A percentile compares a stretch with the other conserved stretches of the same genome.
These are phyloP conservation scores for Didymella glomerata DNA, from an alignment of 2,329 filamentous ascomycete species.

Conservation along the genomic window DNA sequence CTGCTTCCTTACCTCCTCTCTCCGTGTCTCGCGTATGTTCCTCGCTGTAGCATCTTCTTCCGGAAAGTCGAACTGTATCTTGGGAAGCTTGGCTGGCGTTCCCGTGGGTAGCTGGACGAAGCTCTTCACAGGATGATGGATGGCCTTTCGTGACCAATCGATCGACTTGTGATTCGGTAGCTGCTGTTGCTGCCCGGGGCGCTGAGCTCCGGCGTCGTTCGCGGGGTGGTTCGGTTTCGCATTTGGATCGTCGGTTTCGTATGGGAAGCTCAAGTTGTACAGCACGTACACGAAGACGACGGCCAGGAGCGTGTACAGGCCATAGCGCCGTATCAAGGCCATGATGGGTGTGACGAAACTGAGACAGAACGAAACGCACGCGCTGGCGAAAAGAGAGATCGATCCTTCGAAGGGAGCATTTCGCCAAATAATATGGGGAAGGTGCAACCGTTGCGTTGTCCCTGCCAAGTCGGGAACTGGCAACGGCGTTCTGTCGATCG, in stretches of 20 bases:
- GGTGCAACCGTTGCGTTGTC: slow-evolving; percentile 7
- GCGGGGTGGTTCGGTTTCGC: slow-evolving; percentile 20
- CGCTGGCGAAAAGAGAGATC: neutral
- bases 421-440: slow-evolving; percentile 10
- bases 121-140: slow-evolving; percentile 52
- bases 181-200: slow-evolving; percentile 12
- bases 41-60: slow-evolving; percentile 45
- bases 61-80: slow-evolving; percentile 54
- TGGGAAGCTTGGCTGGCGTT: slow-evolving; percentile 50
- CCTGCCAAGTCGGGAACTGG: slow-evolving; percentile 20
- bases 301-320: slow-evolving; percentile 46
- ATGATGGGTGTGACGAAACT: slow-evolving; percentile 36
- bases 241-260: slow-evolving; percentile 27
- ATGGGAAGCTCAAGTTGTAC: slow-evolving; percentile 49
- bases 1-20: slow-evolving; percentile 52
- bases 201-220: slow-evolving; percentile 15
- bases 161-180: slow-evolving; percentile 32
- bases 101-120: slow-evolving; percentile 51
- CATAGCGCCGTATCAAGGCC: slow-evolving; percentile 52
- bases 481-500: slow-evolving; percentile 17
- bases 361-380: slow-evolving; percentile 18
- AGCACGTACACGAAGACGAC: slow-evolving; percentile 49
- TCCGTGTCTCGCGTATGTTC: slow-evolving; percentile 47
- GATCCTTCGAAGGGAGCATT: slow-evolving; percentile 5
- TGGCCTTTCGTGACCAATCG: slow-evolving; percentile 53